A percentile compares a stretch with the other conserved stretches of the same genome.
Conservation (phyloP, 2,329 filamentous ascomycete genomes). For the Huntiella abstrusa region DNA sequence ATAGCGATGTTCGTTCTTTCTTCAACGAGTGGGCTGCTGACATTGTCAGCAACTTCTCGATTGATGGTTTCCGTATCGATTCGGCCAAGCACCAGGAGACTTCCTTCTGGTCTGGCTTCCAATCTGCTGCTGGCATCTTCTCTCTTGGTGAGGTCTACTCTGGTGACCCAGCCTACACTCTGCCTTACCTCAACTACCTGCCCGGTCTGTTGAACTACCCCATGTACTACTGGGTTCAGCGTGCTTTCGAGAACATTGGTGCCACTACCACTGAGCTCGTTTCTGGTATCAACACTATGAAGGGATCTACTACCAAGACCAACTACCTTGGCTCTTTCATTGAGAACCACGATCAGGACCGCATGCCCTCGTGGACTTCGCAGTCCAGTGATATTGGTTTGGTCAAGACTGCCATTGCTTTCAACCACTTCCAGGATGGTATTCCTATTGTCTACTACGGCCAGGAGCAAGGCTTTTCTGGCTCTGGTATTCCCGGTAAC, state of each 20-base stretch:
- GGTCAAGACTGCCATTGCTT: slow-evolving; percentile 21
- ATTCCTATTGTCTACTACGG: slow-evolving; percentile 42
- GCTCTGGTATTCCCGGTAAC: slow-evolving; percentile 26
- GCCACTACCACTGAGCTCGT: slow-evolving; percentile 27
- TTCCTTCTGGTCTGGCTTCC: slow-evolving; percentile 25
- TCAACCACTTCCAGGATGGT: slow-evolving; percentile 22
- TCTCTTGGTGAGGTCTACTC: slow-evolving; percentile 47
- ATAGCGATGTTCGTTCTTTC: slow-evolving; percentile 44
- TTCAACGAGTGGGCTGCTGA: slow-evolving; percentile 42
- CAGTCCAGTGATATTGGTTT: slow-evolving; percentile 34
- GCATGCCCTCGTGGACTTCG: slow-evolving; percentile 25
- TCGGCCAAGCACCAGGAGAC: slow-evolving; percentile 51
- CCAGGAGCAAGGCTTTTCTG: slow-evolving; percentile 37
- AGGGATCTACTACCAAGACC: slow-evolving; percentile 29
- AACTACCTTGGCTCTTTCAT: slow-evolving; percentile 33
- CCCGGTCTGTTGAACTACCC: slow-evolving; percentile 30
- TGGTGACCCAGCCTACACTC: slow-evolving; percentile 30
- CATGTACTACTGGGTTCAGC: slow-evolving; percentile 12
- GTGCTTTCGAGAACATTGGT: slow-evolving; percentile 10
- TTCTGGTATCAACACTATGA: slow-evolving; percentile 40
- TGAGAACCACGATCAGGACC: slow-evolving; percentile 44
- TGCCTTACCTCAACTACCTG: slow-evolving; percentile 33
- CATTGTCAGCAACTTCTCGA: slow-evolving; percentile 55
- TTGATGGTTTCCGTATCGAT: slow-evolving; percentile 49
- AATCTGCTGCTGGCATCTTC: slow-evolving; percentile 38